These are phyloP conservation scores for Penstemon eatonii DNA, from an alignment of 257 asterid genomes.

Conservation along the genomic window DNA sequence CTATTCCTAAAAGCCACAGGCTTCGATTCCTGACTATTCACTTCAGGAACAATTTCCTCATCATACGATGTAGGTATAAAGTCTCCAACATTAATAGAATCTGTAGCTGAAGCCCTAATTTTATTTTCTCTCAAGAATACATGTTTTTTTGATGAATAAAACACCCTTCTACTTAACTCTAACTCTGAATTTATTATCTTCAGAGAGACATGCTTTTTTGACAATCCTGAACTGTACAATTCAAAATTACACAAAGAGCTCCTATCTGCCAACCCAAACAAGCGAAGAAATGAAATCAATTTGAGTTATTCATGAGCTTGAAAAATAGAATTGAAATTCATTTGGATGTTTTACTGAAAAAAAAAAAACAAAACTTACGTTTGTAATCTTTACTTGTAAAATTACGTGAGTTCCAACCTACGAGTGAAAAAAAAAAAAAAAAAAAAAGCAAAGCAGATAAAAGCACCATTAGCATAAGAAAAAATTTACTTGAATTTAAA, in stretches of 20 bases:
- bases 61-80: slow-evolving; percentile 32
- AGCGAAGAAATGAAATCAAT: not conserved
- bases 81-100: slow-evolving; percentile 46
- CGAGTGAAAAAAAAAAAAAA: not conserved
- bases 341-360: not conserved
- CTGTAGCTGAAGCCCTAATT: slow-evolving; percentile 54
- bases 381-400: not conserved
- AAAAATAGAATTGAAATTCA: not conserved
- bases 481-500: not conserved
- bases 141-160: slow-evolving; percentile 31
- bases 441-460: not conserved
- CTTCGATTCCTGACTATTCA: slow-evolving; percentile 33
- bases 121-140: slow-evolving; percentile 28
- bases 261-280: slow-evolving; percentile 43
- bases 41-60: slow-evolving; percentile 29
- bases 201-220: slow-evolving; percentile 29
- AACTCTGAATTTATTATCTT: slow-evolving; percentile 33
- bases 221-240: slow-evolving; percentile 27
- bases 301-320: not conserved
- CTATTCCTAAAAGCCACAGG: slow-evolving; percentile 62
- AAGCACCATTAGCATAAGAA: not conserved
- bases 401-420: not conserved
- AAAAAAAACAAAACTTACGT: not conserved
- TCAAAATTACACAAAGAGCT: slow-evolving; percentile 25
- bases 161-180: slow-evolving; percentile 34